These are phyloP conservation scores for Stemphylium vesicarium DNA, from an alignment of 2,329 filamentous ascomycete species.

Conservation along the genomic window DNA sequence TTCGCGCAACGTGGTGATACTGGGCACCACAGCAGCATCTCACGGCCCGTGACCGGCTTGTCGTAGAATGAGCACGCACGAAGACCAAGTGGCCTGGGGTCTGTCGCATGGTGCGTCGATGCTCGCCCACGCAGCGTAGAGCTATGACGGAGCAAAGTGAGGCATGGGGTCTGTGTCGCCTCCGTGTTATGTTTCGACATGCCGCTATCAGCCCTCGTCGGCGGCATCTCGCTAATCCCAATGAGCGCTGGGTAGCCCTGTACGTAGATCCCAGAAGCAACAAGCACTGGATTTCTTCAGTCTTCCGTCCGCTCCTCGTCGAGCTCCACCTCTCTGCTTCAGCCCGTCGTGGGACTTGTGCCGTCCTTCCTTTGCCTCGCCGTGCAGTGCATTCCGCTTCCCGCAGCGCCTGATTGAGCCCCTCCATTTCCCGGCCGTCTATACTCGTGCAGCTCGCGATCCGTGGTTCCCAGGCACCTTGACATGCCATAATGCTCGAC, in stretches of 20 bases:
- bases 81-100: slow-evolving; percentile 3
- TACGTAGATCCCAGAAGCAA: slow-evolving; percentile 41
- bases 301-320: slow-evolving; percentile 38
- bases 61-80: background rate
- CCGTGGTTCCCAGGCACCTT: slow-evolving; percentile 34
- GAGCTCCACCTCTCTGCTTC: slow-evolving; percentile 39
- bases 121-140: slow-evolving; percentile 12
- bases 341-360: slow-evolving; percentile 36
- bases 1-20: slow-evolving; percentile 30
- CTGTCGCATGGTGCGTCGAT: slow-evolving; percentile 2
- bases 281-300: slow-evolving; percentile 43
- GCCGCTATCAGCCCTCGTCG: slow-evolving; percentile 43
- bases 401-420: slow-evolving; percentile 28
- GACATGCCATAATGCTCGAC: slow-evolving; percentile 52
- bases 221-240: slow-evolving; percentile 42
- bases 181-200: slow-evolving; percentile 41
- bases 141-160: slow-evolving; percentile 31
- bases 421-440: slow-evolving; percentile 25
- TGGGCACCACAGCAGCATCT: slow-evolving; percentile 21
- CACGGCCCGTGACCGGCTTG: background rate
- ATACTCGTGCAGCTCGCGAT: slow-evolving; percentile 27
- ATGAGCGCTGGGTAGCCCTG: slow-evolving; percentile 37
- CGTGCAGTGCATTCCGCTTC: slow-evolving; percentile 30
- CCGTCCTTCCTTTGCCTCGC: slow-evolving; percentile 27
- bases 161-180: slow-evolving; percentile 38